Conservation (phyloP, 148 eudicot genomes). For the Rhododendron simsii region DNA sequence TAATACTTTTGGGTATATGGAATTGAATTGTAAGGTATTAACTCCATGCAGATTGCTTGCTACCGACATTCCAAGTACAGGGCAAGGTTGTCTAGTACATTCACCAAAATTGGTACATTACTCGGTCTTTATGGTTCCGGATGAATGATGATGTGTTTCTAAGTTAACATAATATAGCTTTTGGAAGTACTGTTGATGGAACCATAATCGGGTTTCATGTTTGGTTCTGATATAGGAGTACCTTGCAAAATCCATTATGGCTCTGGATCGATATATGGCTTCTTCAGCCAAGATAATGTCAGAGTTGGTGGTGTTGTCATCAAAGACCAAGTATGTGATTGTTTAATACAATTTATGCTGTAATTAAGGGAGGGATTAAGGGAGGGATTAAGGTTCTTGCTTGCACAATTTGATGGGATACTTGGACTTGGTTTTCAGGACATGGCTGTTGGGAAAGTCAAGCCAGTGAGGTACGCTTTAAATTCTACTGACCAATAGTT, state of each 20-base stretch:
- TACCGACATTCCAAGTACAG: constrained; percentile 37
- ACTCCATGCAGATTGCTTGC: constrained; percentile 38
- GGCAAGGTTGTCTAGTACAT: constrained; percentile 33
- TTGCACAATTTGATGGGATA: constrained; percentile 55
- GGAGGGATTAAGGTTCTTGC: constrained; percentile 46
- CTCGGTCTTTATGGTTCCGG: background rate
- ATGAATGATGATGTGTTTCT: background rate
- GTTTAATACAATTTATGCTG: background rate
- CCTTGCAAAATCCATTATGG: constrained; percentile 33
- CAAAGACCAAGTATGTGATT: constrained; percentile 29
- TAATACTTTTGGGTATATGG: background rate
- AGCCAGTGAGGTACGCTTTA: constrained; percentile 51
- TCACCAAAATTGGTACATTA: constrained; percentile 20
- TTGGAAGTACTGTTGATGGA: background rate
- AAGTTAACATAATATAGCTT: background rate
- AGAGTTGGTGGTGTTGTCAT: constrained; percentile 26
- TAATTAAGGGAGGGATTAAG: constrained; percentile 20
- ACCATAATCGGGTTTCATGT: background rate
- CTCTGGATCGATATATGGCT: constrained; percentile 24
- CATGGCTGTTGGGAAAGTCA: constrained; percentile 34
- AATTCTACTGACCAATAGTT: background rate
- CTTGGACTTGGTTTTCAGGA: constrained; percentile 68
- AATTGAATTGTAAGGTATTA: background rate
- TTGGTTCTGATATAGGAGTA: constrained; percentile 13
- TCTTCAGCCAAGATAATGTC: constrained; percentile 33